Conservation (phyloP, 2,329 filamentous ascomycete species). For the Penicillium vulpinum region DNA sequence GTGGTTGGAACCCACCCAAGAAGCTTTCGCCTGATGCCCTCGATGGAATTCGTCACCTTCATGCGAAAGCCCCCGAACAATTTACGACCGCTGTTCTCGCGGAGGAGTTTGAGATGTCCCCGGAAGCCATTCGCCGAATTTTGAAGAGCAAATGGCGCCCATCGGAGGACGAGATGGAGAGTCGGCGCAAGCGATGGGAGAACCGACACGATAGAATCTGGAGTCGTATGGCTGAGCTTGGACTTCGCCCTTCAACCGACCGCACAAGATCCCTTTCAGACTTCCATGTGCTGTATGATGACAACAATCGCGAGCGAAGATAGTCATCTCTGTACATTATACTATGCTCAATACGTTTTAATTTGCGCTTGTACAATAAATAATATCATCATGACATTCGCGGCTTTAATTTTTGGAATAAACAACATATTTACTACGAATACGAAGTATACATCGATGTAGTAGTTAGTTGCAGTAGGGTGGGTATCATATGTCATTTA, state of each 20-base stretch:
- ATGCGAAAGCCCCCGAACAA: conserved; percentile 71
- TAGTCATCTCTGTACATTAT: not conserved
- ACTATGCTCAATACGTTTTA: not conserved
- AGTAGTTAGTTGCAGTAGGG: not conserved
- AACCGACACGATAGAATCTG: conserved; percentile 48
- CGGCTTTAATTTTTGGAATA: not conserved
- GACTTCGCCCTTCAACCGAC: conserved; percentile 58
- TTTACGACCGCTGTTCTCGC: conserved; percentile 76
- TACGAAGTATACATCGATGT: not conserved
- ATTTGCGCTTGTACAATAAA: conserved; percentile 1
- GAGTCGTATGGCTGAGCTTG: conserved; percentile 49
- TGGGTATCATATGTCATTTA: conserved; percentile 8
- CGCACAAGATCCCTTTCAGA: conserved; percentile 29
- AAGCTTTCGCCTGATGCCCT: conserved; percentile 88
- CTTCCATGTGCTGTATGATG: conserved; percentile 28
- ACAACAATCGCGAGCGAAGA: conserved; percentile 14
- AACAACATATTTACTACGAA: not conserved
- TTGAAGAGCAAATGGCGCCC: conserved; percentile 59
- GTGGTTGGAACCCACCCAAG: conserved; percentile 77
- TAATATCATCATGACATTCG: not conserved
- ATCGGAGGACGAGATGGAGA: conserved; percentile 39
- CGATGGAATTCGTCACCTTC: conserved; percentile 81
- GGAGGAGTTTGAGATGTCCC: conserved; percentile 77
- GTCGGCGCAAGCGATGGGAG: conserved; percentile 47
- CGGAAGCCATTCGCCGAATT: conserved; percentile 84